A percentile compares a stretch with the other conserved stretches of the same genome.
Conservation (phyloP, 805 yeast genomes). For the Kockiozyma suomiensis region DNA sequence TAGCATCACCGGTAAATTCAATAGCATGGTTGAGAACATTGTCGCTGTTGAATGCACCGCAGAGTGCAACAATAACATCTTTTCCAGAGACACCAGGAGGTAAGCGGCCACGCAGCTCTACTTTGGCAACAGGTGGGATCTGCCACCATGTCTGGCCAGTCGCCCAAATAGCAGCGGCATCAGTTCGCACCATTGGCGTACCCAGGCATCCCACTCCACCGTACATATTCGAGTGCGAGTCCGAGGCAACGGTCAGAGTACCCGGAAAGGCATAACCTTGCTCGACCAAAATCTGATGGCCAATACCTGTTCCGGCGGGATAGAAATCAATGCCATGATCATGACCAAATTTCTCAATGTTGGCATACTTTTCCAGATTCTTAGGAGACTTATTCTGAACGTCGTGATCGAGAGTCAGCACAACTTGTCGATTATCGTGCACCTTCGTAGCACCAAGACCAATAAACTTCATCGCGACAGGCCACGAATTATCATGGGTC, state of each 20-base stretch:
- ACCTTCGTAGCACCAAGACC: conserved; percentile 88
- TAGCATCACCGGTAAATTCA: conserved; percentile 85
- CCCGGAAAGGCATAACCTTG: conserved; percentile 98
- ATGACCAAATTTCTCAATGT: conserved; percentile 86
- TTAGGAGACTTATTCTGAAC: conserved; percentile 91
- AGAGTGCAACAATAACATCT: conserved; percentile 93
- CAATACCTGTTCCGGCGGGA: conserved; percentile 99
- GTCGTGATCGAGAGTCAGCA: conserved; percentile 95
- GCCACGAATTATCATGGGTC: conserved; percentile 99
- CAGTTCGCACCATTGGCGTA: conserved; percentile 97
- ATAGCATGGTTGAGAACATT: conserved; percentile 90
- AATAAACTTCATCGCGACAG: conserved; percentile 94
- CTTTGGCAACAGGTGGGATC: conserved; percentile 97
- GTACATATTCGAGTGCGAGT: conserved; percentile 95
- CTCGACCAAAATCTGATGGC: conserved; percentile 98
- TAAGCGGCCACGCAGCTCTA: conserved; percentile 77
- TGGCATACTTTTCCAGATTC: conserved; percentile 81
- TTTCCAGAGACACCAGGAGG: conserved; percentile 92
- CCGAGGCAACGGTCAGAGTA: conserved; percentile 92
- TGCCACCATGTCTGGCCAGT: conserved; percentile 99
- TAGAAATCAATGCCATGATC: conserved; percentile 94
- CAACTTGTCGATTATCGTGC: conserved; percentile 85
- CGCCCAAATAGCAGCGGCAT: conserved; percentile 99
- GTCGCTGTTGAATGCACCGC: conserved; percentile 89
- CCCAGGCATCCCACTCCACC: conserved; percentile 97